phyloP scores from a whole-genome alignment of 176 grass and related monocot genomes.

The Zea mays region DNA sequence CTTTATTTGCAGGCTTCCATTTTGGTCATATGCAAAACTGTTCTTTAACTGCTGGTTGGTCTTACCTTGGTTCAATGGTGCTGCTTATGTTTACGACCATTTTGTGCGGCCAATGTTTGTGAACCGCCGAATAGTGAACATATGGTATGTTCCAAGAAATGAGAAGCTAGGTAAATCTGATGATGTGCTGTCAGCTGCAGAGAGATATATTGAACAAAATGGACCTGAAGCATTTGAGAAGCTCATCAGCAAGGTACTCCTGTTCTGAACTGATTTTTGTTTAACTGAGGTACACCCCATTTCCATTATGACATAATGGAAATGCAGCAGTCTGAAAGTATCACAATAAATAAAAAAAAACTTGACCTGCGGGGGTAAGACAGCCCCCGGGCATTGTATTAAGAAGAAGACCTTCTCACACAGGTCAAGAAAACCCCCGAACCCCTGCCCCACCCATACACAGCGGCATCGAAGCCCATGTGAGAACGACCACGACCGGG shows the following conservation, averaged over 20 bases:
- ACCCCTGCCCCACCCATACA: too few relatives aligned
- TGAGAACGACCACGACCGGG: too few relatives aligned
- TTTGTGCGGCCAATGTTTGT: slow-evolving; percentile 81
- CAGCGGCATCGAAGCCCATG: too few relatives aligned
- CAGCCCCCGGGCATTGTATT: too few relatives aligned
- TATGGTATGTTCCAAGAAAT: slow-evolving; percentile 70
- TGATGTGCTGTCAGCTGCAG: slow-evolving; percentile 82
- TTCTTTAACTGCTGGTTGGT: slow-evolving; percentile 96
- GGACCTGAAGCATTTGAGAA: slow-evolving; percentile 86
- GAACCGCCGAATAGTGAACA: slow-evolving; percentile 78
- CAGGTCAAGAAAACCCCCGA: too few relatives aligned
- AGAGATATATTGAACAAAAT: slow-evolving; percentile 91
- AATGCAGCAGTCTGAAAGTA: background rate
- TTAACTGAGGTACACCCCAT: background rate
- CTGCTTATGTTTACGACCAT: slow-evolving; percentile 90
- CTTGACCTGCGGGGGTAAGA: too few relatives aligned
- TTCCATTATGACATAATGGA: background rate
- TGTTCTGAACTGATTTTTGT: slow-evolving; percentile 8
- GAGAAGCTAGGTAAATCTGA: slow-evolving; percentile 63
- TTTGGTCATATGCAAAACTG: slow-evolving; percentile 94
- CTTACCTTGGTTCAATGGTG: slow-evolving; percentile 84
- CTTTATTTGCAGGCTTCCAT: slow-evolving; percentile 70
- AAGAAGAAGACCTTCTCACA: too few relatives aligned
- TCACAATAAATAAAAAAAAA: background rate
- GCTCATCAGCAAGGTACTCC: slow-evolving; percentile 85